These are phyloP conservation scores for Zalerion maritima DNA, from an alignment of 495 filamentous ascomycete species.

Conservation along the genomic window DNA sequence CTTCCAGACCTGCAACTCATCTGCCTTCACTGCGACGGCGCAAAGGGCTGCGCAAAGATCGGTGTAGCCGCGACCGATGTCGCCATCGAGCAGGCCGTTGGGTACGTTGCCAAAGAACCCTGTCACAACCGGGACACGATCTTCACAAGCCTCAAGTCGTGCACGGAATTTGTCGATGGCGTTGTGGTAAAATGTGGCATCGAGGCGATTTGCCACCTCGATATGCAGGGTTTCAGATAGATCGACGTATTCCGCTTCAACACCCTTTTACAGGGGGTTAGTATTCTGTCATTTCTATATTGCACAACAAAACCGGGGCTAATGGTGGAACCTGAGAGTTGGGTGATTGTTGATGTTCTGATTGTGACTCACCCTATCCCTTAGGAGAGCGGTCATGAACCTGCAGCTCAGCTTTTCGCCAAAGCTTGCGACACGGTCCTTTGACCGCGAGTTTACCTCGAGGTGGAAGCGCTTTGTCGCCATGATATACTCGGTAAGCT, in stretches of 20 bases:
- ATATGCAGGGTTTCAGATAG: conserved; percentile 59
- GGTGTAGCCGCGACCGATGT: conserved; percentile 75
- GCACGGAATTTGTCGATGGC: conserved; percentile 49
- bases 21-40: conserved; percentile 60
- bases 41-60: conserved; percentile 76
- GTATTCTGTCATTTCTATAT: conserved; percentile 6
- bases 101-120: conserved; percentile 85
- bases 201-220: conserved; percentile 44
- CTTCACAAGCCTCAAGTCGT: conserved; percentile 53
- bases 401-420: conserved; percentile 88
- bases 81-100: conserved; percentile 58
- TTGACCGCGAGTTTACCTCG: conserved; percentile 64
- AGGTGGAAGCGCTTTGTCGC: conserved; percentile 43
- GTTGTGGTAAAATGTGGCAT: conserved; percentile 65
- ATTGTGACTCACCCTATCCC: conserved; percentile 44
- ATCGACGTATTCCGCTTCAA: conserved; percentile 77
- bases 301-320: conserved; percentile 12
- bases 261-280: conserved; percentile 42
- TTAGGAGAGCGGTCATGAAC: conserved; percentile 69
- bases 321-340: too few relatives aligned
- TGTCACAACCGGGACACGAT: conserved; percentile 61
- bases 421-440: conserved; percentile 81
- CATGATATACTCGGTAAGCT: conserved; percentile 38
- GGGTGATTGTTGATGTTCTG: too few relatives aligned
- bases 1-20: conserved; percentile 85